Base-by-base conservation (phyloP, 495 filamentous ascomycete genomes). In the Penicillium bovifimosum region DNA sequence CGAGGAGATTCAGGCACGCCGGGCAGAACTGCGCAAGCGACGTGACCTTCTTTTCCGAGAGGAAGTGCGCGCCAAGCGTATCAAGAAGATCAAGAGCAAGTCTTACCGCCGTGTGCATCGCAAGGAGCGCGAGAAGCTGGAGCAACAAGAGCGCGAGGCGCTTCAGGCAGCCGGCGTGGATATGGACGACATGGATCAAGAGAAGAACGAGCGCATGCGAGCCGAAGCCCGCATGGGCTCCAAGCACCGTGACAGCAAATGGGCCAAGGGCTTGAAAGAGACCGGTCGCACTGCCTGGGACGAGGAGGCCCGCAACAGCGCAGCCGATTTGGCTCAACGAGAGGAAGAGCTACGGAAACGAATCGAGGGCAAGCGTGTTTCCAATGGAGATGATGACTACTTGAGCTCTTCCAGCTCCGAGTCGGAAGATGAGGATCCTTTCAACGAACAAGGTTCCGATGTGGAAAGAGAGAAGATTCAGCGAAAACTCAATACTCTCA, bases 21-120 rank as follows among this genome's bases (percentile, higher is more conserved):
- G 83, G 31, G 83, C 84, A 7, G 85, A 96, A 61, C 77, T 95
- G 27, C 84, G 91, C 9, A 85, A 80, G 56, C 82, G 86, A 47
- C 76, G 95, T 50, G 93, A 97, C 56, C 70, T 96, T 5, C 74
- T 95, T 41, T 96, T 95, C 52, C 80, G 92, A n/a, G 95, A 98
- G 65, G 87, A 95, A 66, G 80, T 85, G 0, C 83, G 89, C 46
- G 80, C 90, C 4, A 96, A 92, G 70, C 85, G 93, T 3, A 87
- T 98, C 67, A 96, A 96, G 69, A 97, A 96, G 74, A 98, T 98
- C 66, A 98, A 98, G 75, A 91, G 86, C 60, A 97, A 96, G 62
- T 80, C 90, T 0, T 98, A 91, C 62, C 85, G 90, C 14, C 84
- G 91, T 44, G 85, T 97, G 18, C 95, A 96, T 64, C 84, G 93